Evolutionary conservation across 2,329 filamentous ascomycete genomes (phyloP), one percentile per base, ranked within the genome.

Genomic region (Phialophora chinensis): DNA sequence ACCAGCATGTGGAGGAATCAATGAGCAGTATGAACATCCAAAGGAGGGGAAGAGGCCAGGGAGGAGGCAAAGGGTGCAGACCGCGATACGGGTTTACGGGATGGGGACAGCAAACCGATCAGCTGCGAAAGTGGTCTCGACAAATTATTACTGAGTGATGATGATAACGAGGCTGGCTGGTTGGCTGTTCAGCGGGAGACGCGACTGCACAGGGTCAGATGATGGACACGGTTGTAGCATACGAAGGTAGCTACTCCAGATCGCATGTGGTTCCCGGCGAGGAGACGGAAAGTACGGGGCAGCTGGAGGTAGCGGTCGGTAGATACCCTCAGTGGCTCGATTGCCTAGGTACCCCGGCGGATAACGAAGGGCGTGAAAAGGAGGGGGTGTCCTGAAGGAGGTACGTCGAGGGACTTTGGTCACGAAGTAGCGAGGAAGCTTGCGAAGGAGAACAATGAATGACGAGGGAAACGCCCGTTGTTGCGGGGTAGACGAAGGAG

Each of bases 91-190:
- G 63, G 63, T 27, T 54, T 31, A 53, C 59, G 50, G 49, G 23
- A 10, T 20, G 29, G 25, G 25, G 10, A 50, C 29, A 54, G 59
- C 59, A 29, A 61, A 42, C 59, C 38, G 35, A 61, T 33, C 17
- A 54, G 49, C 47, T 61, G 23, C 59, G 49, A 42, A 4, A 35
- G 52, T 17, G 12, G 17, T 31, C 10, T 55, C 52, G 31, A 61
- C 50, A 61, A 49, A n/a, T 42, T 14, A 50, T 47, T 31, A 38
- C 59, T 23, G 25, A 14, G 31, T 20, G 49, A 27, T 52, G 59
- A 54, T 61, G 59, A 27, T 54, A 52, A 54, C 50, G 59, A 62
- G 60, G 60, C 60, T 62, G 60, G 42, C 60, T 61, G 59, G 59
- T 50, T 42, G 47, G 53, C 53, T 35, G 53, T 35, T 35, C 29